These are phyloP conservation scores for Penstemon newberryi DNA, from an alignment of 257 asterid species.

Conservation along the genomic window DNA sequence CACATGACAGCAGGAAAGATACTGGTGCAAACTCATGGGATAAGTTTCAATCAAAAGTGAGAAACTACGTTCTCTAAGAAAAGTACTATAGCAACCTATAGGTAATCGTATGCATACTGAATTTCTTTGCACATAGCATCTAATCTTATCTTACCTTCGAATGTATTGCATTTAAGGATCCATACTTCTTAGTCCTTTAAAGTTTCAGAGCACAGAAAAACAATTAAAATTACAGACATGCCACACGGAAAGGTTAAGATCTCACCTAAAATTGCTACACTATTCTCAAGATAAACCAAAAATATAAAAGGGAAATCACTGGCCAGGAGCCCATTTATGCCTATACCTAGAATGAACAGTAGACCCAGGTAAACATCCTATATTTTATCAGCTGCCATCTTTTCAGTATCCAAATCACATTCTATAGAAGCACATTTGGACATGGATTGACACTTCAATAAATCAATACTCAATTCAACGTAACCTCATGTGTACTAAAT, in stretches of 20 bases:
- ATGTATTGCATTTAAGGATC: neutral
- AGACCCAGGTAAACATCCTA: neutral
- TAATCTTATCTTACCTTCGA: neutral
- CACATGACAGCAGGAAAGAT: neutral
- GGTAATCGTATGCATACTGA: constrained; percentile 19
- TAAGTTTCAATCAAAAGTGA: constrained; percentile 24
- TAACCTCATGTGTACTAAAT: too few species aligned
- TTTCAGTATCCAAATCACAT: too few species aligned
- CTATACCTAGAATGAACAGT: neutral
- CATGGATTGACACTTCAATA: too few species aligned
- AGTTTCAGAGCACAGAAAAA: constrained; percentile 1
- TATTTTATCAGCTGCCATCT: too few species aligned
- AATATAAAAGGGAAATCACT: neutral
- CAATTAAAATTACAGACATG: constrained; percentile 14
- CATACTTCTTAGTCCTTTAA: neutral
- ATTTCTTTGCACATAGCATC: constrained; percentile 13
- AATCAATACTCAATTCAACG: too few species aligned
- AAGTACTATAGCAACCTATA: constrained; percentile 6
- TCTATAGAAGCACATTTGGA: too few species aligned
- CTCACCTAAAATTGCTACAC: neutral
- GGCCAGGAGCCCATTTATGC: constrained; percentile 7
- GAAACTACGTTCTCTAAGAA: constrained; percentile 19
- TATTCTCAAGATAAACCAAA: constrained; percentile 1
- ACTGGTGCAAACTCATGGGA: constrained; percentile 14
- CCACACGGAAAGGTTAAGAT: neutral